phyloP scores from a whole-genome alignment of 2,329 filamentous ascomycete species.

The Monosporascus sp. region DNA sequence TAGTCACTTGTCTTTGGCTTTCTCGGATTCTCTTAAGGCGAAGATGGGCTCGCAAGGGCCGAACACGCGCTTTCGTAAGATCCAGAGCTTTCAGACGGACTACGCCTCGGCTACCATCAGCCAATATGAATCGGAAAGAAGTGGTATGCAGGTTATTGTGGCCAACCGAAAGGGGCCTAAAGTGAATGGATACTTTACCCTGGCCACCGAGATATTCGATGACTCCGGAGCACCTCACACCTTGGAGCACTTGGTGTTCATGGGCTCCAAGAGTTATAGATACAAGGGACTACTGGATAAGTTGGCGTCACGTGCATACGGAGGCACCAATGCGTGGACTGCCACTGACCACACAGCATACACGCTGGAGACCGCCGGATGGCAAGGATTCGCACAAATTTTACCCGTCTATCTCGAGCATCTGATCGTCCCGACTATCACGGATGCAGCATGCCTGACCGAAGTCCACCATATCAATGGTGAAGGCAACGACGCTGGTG shows the following conservation, averaged over 20 bases:
- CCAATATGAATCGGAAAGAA: constrained; percentile 92
- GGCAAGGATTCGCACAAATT: constrained; percentile 94
- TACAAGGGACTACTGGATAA: constrained; percentile 97
- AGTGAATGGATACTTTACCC: constrained; percentile 86
- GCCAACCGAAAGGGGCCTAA: constrained; percentile 94
- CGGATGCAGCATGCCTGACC: constrained; percentile 87
- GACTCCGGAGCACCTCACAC: constrained; percentile 90
- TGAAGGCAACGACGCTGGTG: constrained; percentile 88
- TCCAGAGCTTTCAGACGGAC: constrained; percentile 82
- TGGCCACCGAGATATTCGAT: constrained; percentile 96
- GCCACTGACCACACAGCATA: constrained; percentile 95
- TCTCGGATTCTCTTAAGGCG: constrained; percentile 17
- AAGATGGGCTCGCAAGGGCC: constrained; percentile 51
- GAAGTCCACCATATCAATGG: constrained; percentile 96
- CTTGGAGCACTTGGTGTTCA: constrained; percentile 77
- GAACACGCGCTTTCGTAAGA: constrained; percentile 66
- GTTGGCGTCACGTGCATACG: constrained; percentile 88
- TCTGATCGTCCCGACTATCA: constrained; percentile 83
- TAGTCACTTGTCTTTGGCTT: constrained; percentile 9
- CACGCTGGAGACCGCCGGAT: constrained; percentile 89
- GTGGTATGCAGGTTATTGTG: constrained; percentile 90
- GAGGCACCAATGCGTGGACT: constrained; percentile 94
- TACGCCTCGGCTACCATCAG: constrained; percentile 86
- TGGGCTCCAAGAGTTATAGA: constrained; percentile 87
- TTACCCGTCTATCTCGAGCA: constrained; percentile 94